Base-by-base conservation (phyloP, 179 eudicot species). In the Spergularia azorica region DNA sequence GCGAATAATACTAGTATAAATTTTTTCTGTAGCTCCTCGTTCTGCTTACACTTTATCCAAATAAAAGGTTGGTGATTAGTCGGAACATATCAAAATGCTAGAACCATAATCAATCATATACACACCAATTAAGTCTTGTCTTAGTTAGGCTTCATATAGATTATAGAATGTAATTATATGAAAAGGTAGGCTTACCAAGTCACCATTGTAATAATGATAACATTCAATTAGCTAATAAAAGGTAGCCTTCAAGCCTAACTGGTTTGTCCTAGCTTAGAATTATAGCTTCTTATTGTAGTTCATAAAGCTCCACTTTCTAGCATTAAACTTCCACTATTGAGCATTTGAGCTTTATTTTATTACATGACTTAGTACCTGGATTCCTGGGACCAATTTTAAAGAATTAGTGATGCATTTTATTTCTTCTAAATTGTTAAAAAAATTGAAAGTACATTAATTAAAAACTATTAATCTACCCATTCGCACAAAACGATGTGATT, bases 91-190 rank as follows among this genome's bases (percentile, higher is more conserved):
- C 72, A 72, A 77, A 73, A 16, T 76, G 73, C 59, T 59, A 58
- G 60, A 18, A 66, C 58, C 65, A 68, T 81, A 63, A 67, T 54
- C 77, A 81, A 81, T 81, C 80, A 77, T 72, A 17, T 26, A 26
- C 32, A 17, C 56, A 50, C 63, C 36, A 43, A 43, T 43, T 43
- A 60, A 62, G 52, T 54, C 61, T 81, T 77, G 77, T 82, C 79
- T 70, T 74, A 58, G 67, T 26, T 82, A 75, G 76, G 76, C 50
- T 63, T 64, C 21, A 38, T 80, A 48, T 26, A 26, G 32, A 26
- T 26, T 26, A 26, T 26, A 26, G 32, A 26, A 26, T 26, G 32
- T 26, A 36, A 63, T 76, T 82, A 46, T n/a, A 61, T 71, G 32
- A 26, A 26, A 13, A 70, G 32, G 32, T n/a, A n/a, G n/a, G n/a